These are phyloP conservation scores for Miamiensis avidus DNA, from an alignment of 169 alveolate species.

Conservation along the genomic window DNA sequence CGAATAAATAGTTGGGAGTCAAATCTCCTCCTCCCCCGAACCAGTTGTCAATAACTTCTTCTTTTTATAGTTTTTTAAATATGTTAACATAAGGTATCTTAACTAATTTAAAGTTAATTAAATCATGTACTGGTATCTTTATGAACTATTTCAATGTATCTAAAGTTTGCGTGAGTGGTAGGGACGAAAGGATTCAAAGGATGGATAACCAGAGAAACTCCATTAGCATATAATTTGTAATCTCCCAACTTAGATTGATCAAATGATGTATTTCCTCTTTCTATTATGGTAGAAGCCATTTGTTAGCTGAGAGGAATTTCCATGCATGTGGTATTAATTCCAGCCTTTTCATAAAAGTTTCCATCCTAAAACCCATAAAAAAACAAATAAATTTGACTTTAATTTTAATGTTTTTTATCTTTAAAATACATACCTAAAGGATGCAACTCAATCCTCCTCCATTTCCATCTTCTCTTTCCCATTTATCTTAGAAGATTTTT, in stretches of 20 bases:
- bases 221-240: constrained; percentile 81
- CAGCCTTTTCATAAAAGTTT: constrained; percentile 82
- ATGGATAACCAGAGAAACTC: constrained; percentile 84
- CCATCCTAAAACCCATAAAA: constrained; percentile 55
- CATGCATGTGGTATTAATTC: constrained; percentile 74
- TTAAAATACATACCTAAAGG: constrained; percentile 23
- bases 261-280: constrained; percentile 54
- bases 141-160: constrained; percentile 71
- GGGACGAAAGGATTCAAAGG: constrained; percentile 87
- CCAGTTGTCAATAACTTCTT: constrained; percentile 80
- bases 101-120: not conserved
- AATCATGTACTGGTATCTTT: constrained; percentile 39
- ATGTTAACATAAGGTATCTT: not conserved
- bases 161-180: constrained; percentile 84
- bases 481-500: constrained; percentile 57
- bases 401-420: too few relatives aligned
- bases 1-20: constrained; percentile 85
- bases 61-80: not conserved
- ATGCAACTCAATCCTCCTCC: constrained; percentile 83
- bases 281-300: constrained; percentile 69
- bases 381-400: not conserved
- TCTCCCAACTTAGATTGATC: constrained; percentile 20
- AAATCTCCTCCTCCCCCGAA: constrained; percentile 93
- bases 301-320: constrained; percentile 67
- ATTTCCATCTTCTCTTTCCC: constrained; percentile 63